A percentile compares a stretch with the other conserved stretches of the same genome.
phyloP scores from a whole-genome alignment of 306 rosid species.

The Cercis canadensis region DNA sequence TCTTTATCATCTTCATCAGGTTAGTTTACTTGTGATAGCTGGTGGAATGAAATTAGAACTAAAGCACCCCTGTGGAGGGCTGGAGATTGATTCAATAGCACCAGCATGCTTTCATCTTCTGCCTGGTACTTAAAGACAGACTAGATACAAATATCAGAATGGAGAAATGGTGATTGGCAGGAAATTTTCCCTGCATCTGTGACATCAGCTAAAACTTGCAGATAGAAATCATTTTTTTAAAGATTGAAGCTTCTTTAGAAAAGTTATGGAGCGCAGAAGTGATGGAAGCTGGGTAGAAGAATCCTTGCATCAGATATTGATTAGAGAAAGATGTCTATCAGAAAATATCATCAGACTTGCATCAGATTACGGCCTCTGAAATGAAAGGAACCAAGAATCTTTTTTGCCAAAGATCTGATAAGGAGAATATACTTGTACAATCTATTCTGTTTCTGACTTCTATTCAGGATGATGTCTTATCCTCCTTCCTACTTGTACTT shows the following conservation, averaged over 20 bases:
- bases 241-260: constrained; percentile 5
- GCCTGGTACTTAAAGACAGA: constrained; percentile 5
- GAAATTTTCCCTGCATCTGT: constrained; percentile 12
- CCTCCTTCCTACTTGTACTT: too few species aligned
- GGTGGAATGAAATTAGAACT: background rate
- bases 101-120: constrained; percentile 24
- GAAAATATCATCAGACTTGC: background rate
- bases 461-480: too few species aligned
- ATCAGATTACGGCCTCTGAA: constrained; percentile 2
- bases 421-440: too few species aligned
- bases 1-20: background rate
- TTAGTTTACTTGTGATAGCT: background rate
- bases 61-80: background rate
- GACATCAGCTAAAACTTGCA: constrained; percentile 15
- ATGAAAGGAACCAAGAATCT: background rate
- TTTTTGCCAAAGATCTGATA: too few species aligned
- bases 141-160: constrained; percentile 30
- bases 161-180: constrained; percentile 5
- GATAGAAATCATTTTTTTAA: constrained; percentile 16
- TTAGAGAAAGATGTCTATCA: background rate
- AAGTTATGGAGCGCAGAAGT: background rate
- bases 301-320: background rate
- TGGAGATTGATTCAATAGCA: background rate
- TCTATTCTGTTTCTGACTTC: too few species aligned
- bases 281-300: background rate